phyloP scores from a whole-genome alignment of 805 yeast species.

The Candida andamanensis region DNA sequence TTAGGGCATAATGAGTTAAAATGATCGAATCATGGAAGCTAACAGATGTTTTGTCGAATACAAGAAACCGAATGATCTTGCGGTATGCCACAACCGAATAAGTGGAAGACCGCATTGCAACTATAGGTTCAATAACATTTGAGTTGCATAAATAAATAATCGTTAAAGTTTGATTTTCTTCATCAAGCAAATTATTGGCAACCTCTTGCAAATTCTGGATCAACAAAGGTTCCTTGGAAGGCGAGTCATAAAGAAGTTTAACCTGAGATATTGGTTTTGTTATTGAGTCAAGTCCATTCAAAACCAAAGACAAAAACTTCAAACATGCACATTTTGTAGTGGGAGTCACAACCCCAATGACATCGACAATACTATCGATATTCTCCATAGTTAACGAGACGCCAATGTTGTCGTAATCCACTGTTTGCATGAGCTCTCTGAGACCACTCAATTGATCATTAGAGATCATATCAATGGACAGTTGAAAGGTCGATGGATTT shows the following conservation, averaged over 20 bases:
- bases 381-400: constrained; percentile 1
- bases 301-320: neutral
- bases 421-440: neutral
- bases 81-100: neutral
- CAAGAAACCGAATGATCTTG: constrained; percentile 1
- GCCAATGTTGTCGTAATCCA: neutral
- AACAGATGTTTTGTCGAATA: constrained; percentile 2
- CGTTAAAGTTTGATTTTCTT: neutral
- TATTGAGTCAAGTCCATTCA: neutral
- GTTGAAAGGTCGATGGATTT: constrained; percentile 3
- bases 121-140: neutral
- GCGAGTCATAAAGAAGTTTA: neutral
- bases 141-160: neutral
- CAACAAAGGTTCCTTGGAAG: neutral
- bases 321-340: neutral
- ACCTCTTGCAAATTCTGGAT: constrained; percentile 1
- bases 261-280: neutral
- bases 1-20: constrained; percentile 1
- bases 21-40: constrained; percentile 1
- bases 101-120: neutral
- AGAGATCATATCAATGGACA: constrained; percentile 2
- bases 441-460: neutral
- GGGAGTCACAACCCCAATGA: neutral
- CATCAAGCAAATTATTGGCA: constrained; percentile 1
- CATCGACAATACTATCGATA: constrained; percentile 1